These are phyloP conservation scores for Brassica incana DNA, from an alignment of 345 rosid species.

Conservation along the genomic window DNA sequence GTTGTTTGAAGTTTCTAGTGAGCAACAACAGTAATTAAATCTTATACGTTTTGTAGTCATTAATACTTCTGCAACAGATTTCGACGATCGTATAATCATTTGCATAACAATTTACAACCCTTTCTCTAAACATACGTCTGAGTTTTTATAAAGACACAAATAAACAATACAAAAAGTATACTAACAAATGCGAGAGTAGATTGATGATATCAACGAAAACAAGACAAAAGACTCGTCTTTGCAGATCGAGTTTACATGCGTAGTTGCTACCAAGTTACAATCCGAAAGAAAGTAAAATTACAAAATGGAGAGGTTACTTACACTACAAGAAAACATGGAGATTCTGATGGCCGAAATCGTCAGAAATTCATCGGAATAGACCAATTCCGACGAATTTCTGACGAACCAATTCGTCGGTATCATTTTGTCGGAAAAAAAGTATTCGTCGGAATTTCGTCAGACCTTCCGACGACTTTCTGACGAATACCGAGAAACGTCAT, in stretches of 20 bases:
- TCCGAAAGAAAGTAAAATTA: conserved; percentile 12
- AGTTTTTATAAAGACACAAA: conserved; percentile 30
- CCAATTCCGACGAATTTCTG: too few relatives aligned
- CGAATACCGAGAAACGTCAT: too few relatives aligned
- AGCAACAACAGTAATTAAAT: neutral
- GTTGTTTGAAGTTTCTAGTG: neutral
- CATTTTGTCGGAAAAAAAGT: too few relatives aligned
- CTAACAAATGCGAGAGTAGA: conserved; percentile 33
- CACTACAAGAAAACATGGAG: neutral
- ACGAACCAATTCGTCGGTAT: too few relatives aligned
- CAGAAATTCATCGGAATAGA: too few relatives aligned
- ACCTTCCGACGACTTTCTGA: too few relatives aligned
- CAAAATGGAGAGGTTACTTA: conserved; percentile 44
- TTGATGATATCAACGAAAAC: neutral
- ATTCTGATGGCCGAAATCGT: too few relatives aligned
- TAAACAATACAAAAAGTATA: conserved; percentile 22
- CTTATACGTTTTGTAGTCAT: too few relatives aligned
- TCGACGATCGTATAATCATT: neutral
- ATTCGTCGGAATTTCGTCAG: too few relatives aligned
- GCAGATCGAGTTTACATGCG: neutral
- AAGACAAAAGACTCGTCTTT: conserved; percentile 1
- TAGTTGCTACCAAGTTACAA: conserved; percentile 5
- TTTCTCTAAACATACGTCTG: too few relatives aligned
- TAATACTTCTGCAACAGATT: too few relatives aligned
- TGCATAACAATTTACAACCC: neutral